Base-by-base conservation (phyloP, 2,329 filamentous ascomycete genomes). In the Hypoxylon sp. region DNA sequence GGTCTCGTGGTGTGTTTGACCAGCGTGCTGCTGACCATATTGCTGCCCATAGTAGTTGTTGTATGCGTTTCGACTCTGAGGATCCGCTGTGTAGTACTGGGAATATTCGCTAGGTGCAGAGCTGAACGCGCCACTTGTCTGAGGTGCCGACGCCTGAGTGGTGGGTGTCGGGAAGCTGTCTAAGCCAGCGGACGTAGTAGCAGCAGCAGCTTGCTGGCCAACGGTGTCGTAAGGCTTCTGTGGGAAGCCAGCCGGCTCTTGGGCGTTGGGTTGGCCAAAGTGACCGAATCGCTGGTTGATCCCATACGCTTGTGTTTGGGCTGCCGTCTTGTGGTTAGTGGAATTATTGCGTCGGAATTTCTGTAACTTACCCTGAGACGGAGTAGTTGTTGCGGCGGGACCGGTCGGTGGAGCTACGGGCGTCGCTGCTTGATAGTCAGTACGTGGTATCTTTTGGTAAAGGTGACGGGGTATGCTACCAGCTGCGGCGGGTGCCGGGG, bases 151-250 rank as follows among this genome's bases (percentile, higher is more conserved):
- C 23, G 82, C 79, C 68, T 78, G 78, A 53, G 77, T 77, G 67
- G 84, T 83, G 5, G 84, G 83, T 25, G 75, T 71, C 40, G 78
- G 73, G 71, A 82, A 81, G 71, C 75, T 72, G 70, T 90, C 88
- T 64, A 82, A 85, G 8, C 68, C 68, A 16, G 71, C 66, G 5
- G 76, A 71, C 11, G 74, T 71, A 17, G 66, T 67, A 15, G 79
- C 75, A 43, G 76, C 79, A 15, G 79, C 75, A 43, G 76, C 79
- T 57, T 83, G 90, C 69, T 95, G 90, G 62, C 80, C 83, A 69
- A 96, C 97, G 0, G 90, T 83, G 68, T 97, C 93, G 71, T 91
- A 92, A 2, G 88, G 84, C 77, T 97, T 97, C 72, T 91, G 88
- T 3, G 79, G 75, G 46, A 82, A 77, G 13, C 82, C 76, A 31